phyloP scores from a whole-genome alignment of 1,284 basidiomycete genomes.

The Rhodotorula sp. region DNA sequence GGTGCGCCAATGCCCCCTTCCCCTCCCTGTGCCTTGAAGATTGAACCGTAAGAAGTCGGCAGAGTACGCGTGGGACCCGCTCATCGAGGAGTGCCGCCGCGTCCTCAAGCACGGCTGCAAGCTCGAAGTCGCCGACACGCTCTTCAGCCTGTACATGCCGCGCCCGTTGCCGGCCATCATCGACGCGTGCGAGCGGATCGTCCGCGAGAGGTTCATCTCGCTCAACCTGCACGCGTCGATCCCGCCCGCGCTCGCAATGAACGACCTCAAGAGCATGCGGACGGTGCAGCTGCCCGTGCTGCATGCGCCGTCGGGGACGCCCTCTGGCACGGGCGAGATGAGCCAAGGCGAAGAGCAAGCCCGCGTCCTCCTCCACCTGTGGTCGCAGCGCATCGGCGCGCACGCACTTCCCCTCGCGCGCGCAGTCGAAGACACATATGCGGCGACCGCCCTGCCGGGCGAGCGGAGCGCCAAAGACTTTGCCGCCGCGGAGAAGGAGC shows the following conservation, averaged over 20 bases:
- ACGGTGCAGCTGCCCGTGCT: background rate
- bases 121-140: background rate
- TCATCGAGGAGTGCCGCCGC: background rate
- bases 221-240: background rate
- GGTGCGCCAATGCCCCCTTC: background rate
- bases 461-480: background rate
- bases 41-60: background rate
- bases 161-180: background rate
- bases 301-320: background rate
- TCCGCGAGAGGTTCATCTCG: background rate
- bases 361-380: background rate
- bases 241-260: conserved; percentile 6
- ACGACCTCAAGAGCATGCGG: background rate
- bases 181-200: conserved; percentile 1
- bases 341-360: background rate
- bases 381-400: conserved; percentile 2
- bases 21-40: background rate
- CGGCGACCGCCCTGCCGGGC: background rate
- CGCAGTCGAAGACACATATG: background rate
- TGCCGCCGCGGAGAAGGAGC: background rate
- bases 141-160: background rate
- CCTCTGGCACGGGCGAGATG: background rate
- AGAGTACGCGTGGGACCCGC: conserved; percentile 3
- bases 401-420: conserved; percentile 1
- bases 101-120: background rate